Percentiles rank a stretch among this genome's conserved stretches.
phyloP scores from a whole-genome alignment of 1,139 yeast species.

The Torulaspora globosa region DNA sequence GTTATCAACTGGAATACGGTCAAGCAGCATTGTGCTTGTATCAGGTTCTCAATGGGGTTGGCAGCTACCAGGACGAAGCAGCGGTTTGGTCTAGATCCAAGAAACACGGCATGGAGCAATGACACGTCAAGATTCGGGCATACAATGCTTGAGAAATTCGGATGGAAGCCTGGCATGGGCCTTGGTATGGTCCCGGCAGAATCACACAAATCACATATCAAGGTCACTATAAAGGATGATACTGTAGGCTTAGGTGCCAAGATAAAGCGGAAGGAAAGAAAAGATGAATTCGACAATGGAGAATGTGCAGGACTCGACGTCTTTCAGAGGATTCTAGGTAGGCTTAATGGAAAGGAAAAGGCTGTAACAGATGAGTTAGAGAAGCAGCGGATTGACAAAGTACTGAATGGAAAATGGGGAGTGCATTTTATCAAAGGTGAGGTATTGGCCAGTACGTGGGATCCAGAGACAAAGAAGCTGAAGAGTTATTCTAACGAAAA shows the following conservation, averaged over 20 bases:
- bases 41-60: conserved; percentile 62
- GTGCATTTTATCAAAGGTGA: conserved; percentile 84
- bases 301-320: conserved; percentile 90
- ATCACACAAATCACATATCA: conserved; percentile 68
- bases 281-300: conserved; percentile 66
- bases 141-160: conserved; percentile 71
- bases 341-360: conserved; percentile 74
- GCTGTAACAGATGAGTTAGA: conserved; percentile 57
- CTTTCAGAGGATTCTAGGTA: conserved; percentile 84
- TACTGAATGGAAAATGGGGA: conserved; percentile 79
- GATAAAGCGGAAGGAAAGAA: conserved; percentile 52
- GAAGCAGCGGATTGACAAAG: conserved; percentile 58
- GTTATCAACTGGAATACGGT: background rate
- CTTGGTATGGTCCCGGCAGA: conserved; percentile 67
- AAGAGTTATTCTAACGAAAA: conserved; percentile 28
- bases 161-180: conserved; percentile 92
- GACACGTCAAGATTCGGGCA: conserved; percentile 84
- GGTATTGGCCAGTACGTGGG: conserved; percentile 79
- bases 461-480: conserved; percentile 50
- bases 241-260: conserved; percentile 85
- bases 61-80: conserved; percentile 82
- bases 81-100: conserved; percentile 86
- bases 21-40: background rate
- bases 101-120: conserved; percentile 94
- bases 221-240: conserved; percentile 76